Percentiles rank a stretch among this genome's conserved stretches.
Evolutionary conservation across 2,329 filamentous ascomycete species (phyloP).

Genomic region (Coniochaeta ligniaria): DNA sequence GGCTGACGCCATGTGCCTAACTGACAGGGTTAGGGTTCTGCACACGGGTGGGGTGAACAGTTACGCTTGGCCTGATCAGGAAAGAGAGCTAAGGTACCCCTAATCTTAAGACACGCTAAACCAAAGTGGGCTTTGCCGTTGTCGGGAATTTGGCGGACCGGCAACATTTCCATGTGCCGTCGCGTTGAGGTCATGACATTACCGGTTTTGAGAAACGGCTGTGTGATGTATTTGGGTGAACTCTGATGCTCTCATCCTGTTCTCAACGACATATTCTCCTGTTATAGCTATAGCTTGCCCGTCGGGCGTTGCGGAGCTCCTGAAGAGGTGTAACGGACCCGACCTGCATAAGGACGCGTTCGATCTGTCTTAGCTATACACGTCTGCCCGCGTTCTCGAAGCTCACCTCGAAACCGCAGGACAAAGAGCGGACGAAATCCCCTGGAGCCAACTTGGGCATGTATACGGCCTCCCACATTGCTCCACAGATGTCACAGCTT

Average conservation of each 20-base stretch:
- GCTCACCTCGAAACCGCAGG: background rate
- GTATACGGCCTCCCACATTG: background rate
- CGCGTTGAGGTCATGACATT: background rate
- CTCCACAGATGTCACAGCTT: background rate
- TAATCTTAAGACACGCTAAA: background rate
- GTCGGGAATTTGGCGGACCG: background rate
- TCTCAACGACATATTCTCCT: background rate
- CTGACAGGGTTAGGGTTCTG: background rate
- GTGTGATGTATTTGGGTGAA: background rate
- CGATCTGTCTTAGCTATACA: background rate
- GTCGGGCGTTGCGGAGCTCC: background rate
- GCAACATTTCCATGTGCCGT: background rate
- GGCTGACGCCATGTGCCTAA: background rate
- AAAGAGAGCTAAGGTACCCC: background rate
- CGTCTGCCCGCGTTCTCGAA: background rate
- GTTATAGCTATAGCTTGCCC: background rate
- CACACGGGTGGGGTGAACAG: background rate
- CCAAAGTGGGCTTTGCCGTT: background rate
- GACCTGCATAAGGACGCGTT: background rate
- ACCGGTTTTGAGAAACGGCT: background rate
- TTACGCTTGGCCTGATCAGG: background rate
- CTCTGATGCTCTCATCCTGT: background rate
- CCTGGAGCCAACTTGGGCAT: background rate
- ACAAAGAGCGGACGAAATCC: background rate
- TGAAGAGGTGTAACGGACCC: background rate